Conservation (phyloP, 805 yeast genomes). For the Cyberlindnera galapagoensis region DNA sequence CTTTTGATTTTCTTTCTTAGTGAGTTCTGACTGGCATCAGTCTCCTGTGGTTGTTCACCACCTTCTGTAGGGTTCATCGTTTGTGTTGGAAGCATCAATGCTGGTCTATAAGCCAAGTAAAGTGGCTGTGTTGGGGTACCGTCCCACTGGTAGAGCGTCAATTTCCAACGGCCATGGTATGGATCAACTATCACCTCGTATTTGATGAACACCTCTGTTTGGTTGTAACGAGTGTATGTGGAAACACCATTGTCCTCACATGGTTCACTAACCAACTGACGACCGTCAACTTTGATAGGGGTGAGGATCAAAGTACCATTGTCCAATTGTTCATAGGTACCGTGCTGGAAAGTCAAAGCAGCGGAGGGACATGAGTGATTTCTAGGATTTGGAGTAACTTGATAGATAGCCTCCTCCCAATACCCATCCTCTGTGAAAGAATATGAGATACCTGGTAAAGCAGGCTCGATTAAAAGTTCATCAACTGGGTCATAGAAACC, state of each 20-base stretch:
- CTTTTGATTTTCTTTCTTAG: slow-evolving; percentile 49
- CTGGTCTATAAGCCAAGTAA: slow-evolving; percentile 88
- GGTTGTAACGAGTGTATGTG: slow-evolving; percentile 65
- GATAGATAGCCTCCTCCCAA: slow-evolving; percentile 85
- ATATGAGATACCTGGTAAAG: slow-evolving; percentile 87
- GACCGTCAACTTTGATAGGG: slow-evolving; percentile 84
- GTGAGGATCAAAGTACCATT: slow-evolving; percentile 65
- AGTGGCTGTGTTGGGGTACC: slow-evolving; percentile 82
- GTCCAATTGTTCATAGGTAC: slow-evolving; percentile 54
- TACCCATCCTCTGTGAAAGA: slow-evolving; percentile 91
- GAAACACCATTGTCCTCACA: slow-evolving; percentile 62
- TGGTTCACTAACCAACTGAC: slow-evolving; percentile 86
- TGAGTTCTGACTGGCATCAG: slow-evolving; percentile 25
- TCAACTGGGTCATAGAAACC: slow-evolving; percentile 94
- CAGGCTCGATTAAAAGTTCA: slow-evolving; percentile 91
- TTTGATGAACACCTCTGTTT: slow-evolving; percentile 50
- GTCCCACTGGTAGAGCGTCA: slow-evolving; percentile 69
- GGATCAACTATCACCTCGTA: slow-evolving; percentile 59
- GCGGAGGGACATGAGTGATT: slow-evolving; percentile 84
- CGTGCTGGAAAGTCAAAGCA: slow-evolving; percentile 82
- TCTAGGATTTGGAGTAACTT: slow-evolving; percentile 61
- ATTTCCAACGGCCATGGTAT: slow-evolving; percentile 78
- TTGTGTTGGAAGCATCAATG: slow-evolving; percentile 90
- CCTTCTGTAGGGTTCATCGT: slow-evolving; percentile 80
- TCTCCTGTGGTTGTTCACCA: slow-evolving; percentile 27